A percentile compares a stretch with the other conserved stretches of the same genome.
These are phyloP conservation scores for Calvatia gigantea DNA, from an alignment of 768 basidiomycete species.

Conservation along the genomic window DNA sequence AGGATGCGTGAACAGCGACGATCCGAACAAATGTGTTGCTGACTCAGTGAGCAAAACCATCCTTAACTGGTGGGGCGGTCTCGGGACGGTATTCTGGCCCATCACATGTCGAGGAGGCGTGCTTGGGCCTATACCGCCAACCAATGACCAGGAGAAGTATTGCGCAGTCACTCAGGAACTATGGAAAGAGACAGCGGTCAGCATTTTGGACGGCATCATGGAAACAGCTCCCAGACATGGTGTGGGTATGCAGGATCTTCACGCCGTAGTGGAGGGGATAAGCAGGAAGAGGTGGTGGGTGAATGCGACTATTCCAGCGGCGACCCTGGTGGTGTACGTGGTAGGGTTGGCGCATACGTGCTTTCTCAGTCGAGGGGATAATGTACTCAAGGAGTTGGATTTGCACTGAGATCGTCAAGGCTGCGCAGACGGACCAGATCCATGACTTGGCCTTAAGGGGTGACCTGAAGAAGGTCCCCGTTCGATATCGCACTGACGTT, in stretches of 20 bases:
- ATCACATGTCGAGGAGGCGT: conserved; percentile 17
- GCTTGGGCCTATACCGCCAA: conserved; percentile 15
- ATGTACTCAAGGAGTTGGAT: background rate
- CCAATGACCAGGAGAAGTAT: background rate
- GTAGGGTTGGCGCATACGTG: conserved; percentile 6
- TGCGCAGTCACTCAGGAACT: conserved; percentile 14
- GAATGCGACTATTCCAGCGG: conserved; percentile 15
- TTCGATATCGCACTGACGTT: conserved; percentile 2
- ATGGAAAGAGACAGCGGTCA: conserved; percentile 15
- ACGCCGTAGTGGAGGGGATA: conserved; percentile 11
- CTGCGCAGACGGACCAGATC: conserved; percentile 8
- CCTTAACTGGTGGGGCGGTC: conserved; percentile 19
- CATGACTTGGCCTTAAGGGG: background rate
- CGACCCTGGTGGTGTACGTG: conserved; percentile 12
- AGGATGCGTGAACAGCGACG: conserved; percentile 13
- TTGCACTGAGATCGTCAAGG: conserved; percentile 4
- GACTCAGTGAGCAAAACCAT: conserved; percentile 20
- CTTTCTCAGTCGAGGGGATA: background rate
- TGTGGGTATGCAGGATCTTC: conserved; percentile 9
- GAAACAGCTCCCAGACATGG: conserved; percentile 13
- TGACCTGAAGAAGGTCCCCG: background rate
- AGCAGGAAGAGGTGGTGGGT: conserved; percentile 17
- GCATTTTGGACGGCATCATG: conserved; percentile 19
- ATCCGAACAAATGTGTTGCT: conserved; percentile 13
- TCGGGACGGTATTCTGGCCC: conserved; percentile 15